phyloP scores from a whole-genome alignment of 192 early-diverging fungal species.

The Linnemannia zychae region DNA sequence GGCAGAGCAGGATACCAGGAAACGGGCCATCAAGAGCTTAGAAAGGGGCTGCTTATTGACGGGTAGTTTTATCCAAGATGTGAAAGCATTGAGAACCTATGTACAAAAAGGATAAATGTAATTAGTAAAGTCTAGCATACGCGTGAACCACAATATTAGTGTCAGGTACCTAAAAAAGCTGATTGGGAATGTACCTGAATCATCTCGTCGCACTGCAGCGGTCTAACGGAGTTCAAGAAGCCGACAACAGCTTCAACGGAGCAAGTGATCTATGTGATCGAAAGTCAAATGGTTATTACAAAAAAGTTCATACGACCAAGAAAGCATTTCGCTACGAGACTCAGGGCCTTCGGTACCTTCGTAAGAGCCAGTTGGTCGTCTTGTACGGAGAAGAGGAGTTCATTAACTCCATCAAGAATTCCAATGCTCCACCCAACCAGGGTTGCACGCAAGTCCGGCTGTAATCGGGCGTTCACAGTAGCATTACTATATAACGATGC shows the following conservation, averaged over 20 bases:
- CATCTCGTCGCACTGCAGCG: constrained; percentile 4
- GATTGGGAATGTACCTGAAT: not conserved
- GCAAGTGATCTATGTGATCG: constrained; percentile 16
- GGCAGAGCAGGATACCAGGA: constrained; percentile 19
- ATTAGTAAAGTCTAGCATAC: too few species aligned
- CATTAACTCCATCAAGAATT: constrained; percentile 27
- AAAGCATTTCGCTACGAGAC: not conserved
- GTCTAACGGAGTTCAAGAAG: constrained; percentile 17
- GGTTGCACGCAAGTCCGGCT: not conserved
- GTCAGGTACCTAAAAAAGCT: not conserved
- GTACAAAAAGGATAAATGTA: not conserved
- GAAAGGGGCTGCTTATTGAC: constrained; percentile 12
- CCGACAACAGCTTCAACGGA: constrained; percentile 19
- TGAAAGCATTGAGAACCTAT: constrained; percentile 21
- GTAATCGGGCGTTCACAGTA: not conserved
- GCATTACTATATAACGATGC: constrained; percentile 1
- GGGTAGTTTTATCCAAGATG: constrained; percentile 25
- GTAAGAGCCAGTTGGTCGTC: constrained; percentile 12
- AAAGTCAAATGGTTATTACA: not conserved
- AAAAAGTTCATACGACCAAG: not conserved
- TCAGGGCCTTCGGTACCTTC: constrained; percentile 1
- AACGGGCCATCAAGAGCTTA: constrained; percentile 13
- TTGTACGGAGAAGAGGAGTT: constrained; percentile 9
- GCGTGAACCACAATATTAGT: not conserved
- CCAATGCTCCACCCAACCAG: constrained; percentile 29